Conservation (phyloP, 768 basidiomycete species). For the Sarcodon aspratus region DNA sequence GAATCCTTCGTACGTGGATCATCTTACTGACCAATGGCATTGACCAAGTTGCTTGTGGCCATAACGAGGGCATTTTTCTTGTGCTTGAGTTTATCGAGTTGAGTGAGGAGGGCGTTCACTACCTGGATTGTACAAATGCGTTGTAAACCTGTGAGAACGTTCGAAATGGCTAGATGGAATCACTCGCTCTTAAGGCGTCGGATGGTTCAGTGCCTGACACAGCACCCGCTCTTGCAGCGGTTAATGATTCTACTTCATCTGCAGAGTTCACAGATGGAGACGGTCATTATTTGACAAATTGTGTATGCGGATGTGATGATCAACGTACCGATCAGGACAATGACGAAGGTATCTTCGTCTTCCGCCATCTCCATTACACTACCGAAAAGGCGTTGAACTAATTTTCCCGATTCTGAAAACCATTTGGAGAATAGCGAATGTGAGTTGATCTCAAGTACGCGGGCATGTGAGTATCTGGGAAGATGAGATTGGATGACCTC, state of each 20-base stretch:
- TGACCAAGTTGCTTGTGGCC: conserved; percentile 91
- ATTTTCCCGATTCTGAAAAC: conserved; percentile 98
- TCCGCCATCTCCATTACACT: conserved; percentile 87
- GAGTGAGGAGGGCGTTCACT: conserved; percentile 93
- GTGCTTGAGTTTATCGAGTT: conserved; percentile 90
- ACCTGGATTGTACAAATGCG: conserved; percentile 41
- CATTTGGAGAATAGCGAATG: conserved; percentile 97
- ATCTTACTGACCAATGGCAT: conserved; percentile 69
- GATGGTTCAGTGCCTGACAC: conserved; percentile 95
- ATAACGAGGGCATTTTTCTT: conserved; percentile 91
- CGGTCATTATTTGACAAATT: background rate
- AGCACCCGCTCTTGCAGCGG: conserved; percentile 87
- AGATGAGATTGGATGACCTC: background rate
- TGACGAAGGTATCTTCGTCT: conserved; percentile 83
- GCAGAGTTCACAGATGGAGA: conserved; percentile 2
- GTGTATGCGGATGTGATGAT: background rate
- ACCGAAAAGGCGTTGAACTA: conserved; percentile 87
- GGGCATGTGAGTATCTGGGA: conserved; percentile 70
- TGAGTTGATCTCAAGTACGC: conserved; percentile 93
- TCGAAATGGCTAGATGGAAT: background rate
- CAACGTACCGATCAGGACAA: conserved; percentile 78
- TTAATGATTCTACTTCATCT: conserved; percentile 97
- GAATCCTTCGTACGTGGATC: background rate
- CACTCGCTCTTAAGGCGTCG: conserved; percentile 76
- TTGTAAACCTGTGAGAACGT: background rate